phyloP scores from a whole-genome alignment of 2,329 filamentous ascomycete species.

The Fusarium nodosum region DNA sequence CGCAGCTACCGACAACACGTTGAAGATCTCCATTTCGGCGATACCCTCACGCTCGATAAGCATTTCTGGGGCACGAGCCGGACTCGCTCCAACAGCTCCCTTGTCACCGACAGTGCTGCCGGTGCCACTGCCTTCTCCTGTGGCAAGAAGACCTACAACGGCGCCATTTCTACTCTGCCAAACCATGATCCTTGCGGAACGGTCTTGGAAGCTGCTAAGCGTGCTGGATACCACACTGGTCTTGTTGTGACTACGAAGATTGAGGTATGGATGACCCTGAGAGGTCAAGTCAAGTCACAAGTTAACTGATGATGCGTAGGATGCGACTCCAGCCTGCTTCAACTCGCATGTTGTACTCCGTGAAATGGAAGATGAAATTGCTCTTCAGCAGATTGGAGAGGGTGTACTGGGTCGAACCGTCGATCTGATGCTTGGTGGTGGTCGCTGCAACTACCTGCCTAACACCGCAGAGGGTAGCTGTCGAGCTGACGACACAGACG shows the following conservation, averaged over 20 bases:
- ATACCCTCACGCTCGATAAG: conserved; percentile 84
- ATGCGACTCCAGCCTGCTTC: conserved; percentile 96
- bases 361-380: conserved; percentile 88
- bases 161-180: conserved; percentile 90
- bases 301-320: conserved; percentile 71
- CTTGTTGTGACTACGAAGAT: conserved; percentile 87
- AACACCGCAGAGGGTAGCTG: conserved; percentile 87
- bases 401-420: conserved; percentile 88
- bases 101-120: conserved; percentile 97
- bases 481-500: conserved; percentile 81
- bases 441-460: conserved; percentile 91
- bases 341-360: conserved; percentile 87
- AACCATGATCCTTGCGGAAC: conserved; percentile 91
- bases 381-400: conserved; percentile 90
- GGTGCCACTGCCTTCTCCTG: conserved; percentile 97
- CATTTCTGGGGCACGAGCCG: conserved; percentile 92
- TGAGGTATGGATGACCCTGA: conserved; percentile 9
- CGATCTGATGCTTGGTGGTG: conserved; percentile 93
- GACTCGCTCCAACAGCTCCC: conserved; percentile 84
- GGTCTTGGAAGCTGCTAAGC: conserved; percentile 92
- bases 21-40: conserved; percentile 77
- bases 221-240: conserved; percentile 90
- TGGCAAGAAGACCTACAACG: conserved; percentile 94
- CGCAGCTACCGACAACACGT: conserved; percentile 86
- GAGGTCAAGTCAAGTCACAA: not conserved